Base-by-base conservation (phyloP, 164 flowering plant genomes). In the Umbellularia californica region DNA sequence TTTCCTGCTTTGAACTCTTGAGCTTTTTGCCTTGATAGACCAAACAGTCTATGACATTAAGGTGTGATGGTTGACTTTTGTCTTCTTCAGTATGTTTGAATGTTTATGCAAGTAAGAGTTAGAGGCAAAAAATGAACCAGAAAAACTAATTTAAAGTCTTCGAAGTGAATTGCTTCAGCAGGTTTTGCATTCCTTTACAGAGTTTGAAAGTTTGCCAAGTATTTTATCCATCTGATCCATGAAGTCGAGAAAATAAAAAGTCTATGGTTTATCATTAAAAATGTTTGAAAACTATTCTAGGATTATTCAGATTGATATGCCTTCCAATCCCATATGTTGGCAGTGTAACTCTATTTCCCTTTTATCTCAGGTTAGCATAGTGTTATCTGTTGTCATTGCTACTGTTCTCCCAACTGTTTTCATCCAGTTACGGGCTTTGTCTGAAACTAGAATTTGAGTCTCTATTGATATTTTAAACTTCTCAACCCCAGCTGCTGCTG, bases 61-160 rank as follows among this genome's bases (percentile, higher is more conserved):
- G 25, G 60, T 66, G 24, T 41, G 55, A 20, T 22, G 13, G 11
- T n/a, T 33, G 20, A 27, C 11, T 66, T 28, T 69, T 41, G 10
- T 30, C 63, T 58, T 41, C 52, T 77, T 69, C 73, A 20, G 17
- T 51, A 63, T 58, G 71, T 13, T 9, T 35, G 69, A 66, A 67
- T 47, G 17, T 52, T 74, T 51, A 50, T 70, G 20, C 24, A 50
- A 65, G 28, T 58, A 58, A 28, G 6, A 20, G 50, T 41, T 63
- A 15, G 28, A 75, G 28, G 50, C 15, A 30, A 75, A 41, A 55
- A 75, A 22, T 75, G 58, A 72, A 74, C 50, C 58, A 6, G 19
- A 17, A 67, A 67, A 25, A 28, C 27, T 6, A 2, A 66, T 65
- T 65, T 41, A 41, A 1, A 41, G 47, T 41, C 11, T 41, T 41